These are phyloP conservation scores for Mucor circinelloides DNA, from an alignment of 371 early-diverging fungal species.

Conservation along the genomic window DNA sequence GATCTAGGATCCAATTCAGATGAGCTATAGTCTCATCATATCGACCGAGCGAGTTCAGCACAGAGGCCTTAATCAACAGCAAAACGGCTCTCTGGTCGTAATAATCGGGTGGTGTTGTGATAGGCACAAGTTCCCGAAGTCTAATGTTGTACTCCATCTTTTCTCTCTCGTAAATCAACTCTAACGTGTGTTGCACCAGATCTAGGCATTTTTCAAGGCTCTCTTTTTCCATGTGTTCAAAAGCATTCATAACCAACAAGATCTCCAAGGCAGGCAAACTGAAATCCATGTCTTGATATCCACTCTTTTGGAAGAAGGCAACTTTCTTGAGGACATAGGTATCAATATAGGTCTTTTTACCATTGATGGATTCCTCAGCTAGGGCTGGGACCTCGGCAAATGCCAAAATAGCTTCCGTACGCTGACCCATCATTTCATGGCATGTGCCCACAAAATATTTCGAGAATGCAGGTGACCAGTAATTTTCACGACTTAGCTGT, in stretches of 20 bases:
- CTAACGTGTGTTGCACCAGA: constrained; percentile 46
- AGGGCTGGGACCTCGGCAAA: constrained; percentile 50
- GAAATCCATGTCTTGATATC: constrained; percentile 61
- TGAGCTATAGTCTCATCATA: constrained; percentile 47
- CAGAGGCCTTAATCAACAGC: constrained; percentile 44
- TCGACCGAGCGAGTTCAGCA: constrained; percentile 44
- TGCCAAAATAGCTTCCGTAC: constrained; percentile 51
- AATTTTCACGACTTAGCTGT: constrained; percentile 51
- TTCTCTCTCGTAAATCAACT: constrained; percentile 50
- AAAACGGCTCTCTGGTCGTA: constrained; percentile 49
- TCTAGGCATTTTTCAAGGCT: constrained; percentile 41
- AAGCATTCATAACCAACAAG: constrained; percentile 61
- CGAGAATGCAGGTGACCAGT: constrained; percentile 65
- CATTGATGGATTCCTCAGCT: constrained; percentile 42
- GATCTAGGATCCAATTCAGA: constrained; percentile 65
- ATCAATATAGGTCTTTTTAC: constrained; percentile 58
- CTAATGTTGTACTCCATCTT: constrained; percentile 50
- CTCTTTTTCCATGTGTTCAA: constrained; percentile 56
- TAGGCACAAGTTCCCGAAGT: constrained; percentile 44
- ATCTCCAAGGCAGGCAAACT: constrained; percentile 62
- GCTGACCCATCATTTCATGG: constrained; percentile 52
- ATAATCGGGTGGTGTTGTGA: constrained; percentile 47
- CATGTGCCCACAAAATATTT: constrained; percentile 65
- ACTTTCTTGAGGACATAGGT: constrained; percentile 57
- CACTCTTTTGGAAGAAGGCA: constrained; percentile 54